Conservation (phyloP, 2,329 filamentous ascomycete genomes). For the Cadophora sp. region DNA sequence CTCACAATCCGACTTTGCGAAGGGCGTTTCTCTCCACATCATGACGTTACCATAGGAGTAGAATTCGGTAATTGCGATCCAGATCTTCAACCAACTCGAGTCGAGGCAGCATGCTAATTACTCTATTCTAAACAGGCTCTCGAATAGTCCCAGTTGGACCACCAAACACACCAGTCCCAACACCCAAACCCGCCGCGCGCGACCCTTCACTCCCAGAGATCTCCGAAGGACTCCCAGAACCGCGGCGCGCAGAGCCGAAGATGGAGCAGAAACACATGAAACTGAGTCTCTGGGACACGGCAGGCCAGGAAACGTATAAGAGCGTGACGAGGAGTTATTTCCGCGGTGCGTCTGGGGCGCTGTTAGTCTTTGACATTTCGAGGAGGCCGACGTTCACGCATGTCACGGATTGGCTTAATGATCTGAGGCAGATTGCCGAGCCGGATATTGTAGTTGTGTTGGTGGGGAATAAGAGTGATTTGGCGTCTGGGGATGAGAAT, state of each 20-base stretch:
- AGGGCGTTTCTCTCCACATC: slow-evolving; percentile 90
- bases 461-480: slow-evolving; percentile 93
- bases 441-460: slow-evolving; percentile 93
- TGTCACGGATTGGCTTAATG: slow-evolving; percentile 91
- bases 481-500: slow-evolving; percentile 64
- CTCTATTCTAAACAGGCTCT: slow-evolving; percentile 56
- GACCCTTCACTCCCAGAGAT: slow-evolving; percentile 39
- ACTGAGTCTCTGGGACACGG: slow-evolving; percentile 92
- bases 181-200: slow-evolving; percentile 52
- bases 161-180: slow-evolving; percentile 62
- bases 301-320: slow-evolving; percentile 97
- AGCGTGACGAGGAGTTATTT: slow-evolving; percentile 89
- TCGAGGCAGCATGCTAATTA: slow-evolving; percentile 92
- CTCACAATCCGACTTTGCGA: slow-evolving; percentile 96
- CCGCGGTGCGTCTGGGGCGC: slow-evolving; percentile 69
- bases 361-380: slow-evolving; percentile 95
- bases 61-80: slow-evolving; percentile 48
- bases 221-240: slow-evolving; percentile 58
- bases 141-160: slow-evolving; percentile 91
- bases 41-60: slow-evolving; percentile 76
- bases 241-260: slow-evolving; percentile 49
- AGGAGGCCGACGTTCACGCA: slow-evolving; percentile 84
- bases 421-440: slow-evolving; percentile 93
- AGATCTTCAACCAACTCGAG: not conserved
- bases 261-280: slow-evolving; percentile 82